Conservation (phyloP, 176 grass and related monocot genomes). For the Oryza brachyantha region DNA sequence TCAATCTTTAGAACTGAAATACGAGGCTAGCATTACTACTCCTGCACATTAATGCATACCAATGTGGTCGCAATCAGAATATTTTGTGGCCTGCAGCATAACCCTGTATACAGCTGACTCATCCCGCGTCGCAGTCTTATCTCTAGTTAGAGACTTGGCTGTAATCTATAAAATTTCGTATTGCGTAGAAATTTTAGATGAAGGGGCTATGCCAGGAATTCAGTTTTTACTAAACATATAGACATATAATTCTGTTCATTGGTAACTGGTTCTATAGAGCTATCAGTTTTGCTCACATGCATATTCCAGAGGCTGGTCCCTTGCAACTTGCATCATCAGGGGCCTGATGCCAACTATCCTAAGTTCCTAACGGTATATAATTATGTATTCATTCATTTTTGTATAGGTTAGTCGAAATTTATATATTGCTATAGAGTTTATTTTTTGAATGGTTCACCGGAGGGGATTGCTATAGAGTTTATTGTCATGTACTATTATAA, state of each 20-base stretch:
- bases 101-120: neutral
- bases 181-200: too few species aligned
- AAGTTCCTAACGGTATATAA: neutral
- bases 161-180: neutral
- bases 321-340: neutral
- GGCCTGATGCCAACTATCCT: neutral
- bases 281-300: neutral
- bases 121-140: slow-evolving; percentile 4
- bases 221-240: too few species aligned
- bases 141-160: neutral
- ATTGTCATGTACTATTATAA: neutral
- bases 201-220: too few species aligned
- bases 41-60: neutral
- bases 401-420: neutral
- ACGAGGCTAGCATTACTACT: neutral
- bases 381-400: neutral
- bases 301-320: neutral
- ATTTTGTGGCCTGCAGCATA: neutral
- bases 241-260: neutral
- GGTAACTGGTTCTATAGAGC: neutral
- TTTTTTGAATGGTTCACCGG: too few species aligned
- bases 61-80: neutral
- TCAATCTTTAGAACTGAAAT: neutral
- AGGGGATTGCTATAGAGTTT: neutral
- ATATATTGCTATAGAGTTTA: neutral